Evolutionary conservation across 1,139 yeast species (phyloP), one percentile per base, ranked within the genome.

Genomic region (Candida sanyaensis): DNA sequence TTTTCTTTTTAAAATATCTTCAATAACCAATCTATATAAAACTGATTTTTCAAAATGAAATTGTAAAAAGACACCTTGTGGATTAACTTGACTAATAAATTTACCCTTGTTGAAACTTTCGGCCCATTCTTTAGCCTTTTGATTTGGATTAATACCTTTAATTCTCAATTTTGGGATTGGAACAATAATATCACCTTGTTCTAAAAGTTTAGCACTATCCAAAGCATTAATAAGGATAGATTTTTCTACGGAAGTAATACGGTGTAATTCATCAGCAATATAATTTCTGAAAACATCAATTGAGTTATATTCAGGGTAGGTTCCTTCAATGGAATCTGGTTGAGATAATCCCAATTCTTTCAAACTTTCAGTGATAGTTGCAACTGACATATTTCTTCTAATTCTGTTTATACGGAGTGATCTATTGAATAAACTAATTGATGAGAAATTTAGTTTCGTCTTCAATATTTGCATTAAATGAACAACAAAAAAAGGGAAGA

Each of bases 131-230:
- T 69, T 68, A 29, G 99, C 98, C 59, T 91, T 77, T 50, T 84
- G 90, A 65, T 87, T 87, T 46, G 96, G 95, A 57, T 88, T 87
- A 45, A 83, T 75, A 41, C 96, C 96, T 72, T 92, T 91, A 58
- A 91, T 77, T 71, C 97, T 84, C 64, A 93, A 80, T 66, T 98
- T 84, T 59, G 99, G 99, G 44, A 93, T 79, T 39, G 99, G 98
- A 50, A 93, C 81, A 57, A 92, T 78, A 62, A 93, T 79, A 67
- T 93, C 99, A 61, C 99, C 99, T 65, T 95, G 88, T 51, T 90
- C 97, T 57, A 88, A 71, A 42, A 92, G 84, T 55, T 81, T 77
- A 36, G 97, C 91, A 75, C 95, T 83, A 69, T 93, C 98, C 62
- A 93, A 80, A 41, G 97, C 91, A 51, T 91, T 88, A 69, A 79